These are phyloP conservation scores for Digitaria exilis DNA, from an alignment of 202 grass and related monocot species.

Conservation along the genomic window DNA sequence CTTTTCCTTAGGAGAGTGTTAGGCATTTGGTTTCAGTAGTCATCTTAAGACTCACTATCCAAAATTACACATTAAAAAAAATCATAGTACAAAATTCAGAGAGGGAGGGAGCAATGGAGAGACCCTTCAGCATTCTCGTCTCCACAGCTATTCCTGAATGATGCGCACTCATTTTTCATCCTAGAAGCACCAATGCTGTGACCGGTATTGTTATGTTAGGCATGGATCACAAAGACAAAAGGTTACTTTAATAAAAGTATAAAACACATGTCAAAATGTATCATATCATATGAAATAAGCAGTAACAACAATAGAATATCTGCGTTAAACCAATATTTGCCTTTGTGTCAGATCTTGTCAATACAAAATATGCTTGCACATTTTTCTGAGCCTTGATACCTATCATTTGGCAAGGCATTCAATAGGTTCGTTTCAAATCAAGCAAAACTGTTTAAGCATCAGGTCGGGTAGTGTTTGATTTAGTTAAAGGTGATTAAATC, in stretches of 20 bases:
- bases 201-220: constrained; percentile 23
- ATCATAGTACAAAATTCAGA: background rate
- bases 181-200: constrained; percentile 88
- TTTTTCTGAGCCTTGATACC: background rate
- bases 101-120: constrained; percentile 8
- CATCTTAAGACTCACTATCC: background rate
- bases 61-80: background rate
- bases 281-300: background rate
- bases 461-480: too few relatives aligned
- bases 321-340: background rate
- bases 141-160: constrained; percentile 65
- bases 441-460: background rate
- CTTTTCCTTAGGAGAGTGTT: background rate
- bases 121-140: constrained; percentile 76
- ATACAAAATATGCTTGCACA: background rate
- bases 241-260: constrained; percentile 9
- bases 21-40: background rate
- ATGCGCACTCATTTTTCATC: constrained; percentile 77
- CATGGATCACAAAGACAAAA: constrained; percentile 8
- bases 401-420: background rate
- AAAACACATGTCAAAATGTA: constrained; percentile 13
- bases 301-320: background rate
- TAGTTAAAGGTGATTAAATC: too few relatives aligned
- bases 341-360: background rate
- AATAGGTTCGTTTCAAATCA: background rate